phyloP scores from a whole-genome alignment of 2,329 filamentous ascomycete genomes.

The Hypoxylon sp. region DNA sequence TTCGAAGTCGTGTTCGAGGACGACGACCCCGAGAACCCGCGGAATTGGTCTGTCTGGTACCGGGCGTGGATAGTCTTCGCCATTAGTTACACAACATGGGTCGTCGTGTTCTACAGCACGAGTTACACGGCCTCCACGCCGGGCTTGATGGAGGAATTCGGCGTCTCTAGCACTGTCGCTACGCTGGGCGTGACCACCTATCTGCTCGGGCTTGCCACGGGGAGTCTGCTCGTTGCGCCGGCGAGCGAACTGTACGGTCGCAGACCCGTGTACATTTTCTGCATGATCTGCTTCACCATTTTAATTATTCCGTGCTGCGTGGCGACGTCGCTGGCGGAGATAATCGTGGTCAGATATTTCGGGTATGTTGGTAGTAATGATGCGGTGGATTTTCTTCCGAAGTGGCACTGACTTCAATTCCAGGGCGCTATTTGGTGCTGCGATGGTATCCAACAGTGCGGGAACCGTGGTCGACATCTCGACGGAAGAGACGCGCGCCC shows the following conservation, averaged over 20 bases:
- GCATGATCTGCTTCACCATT: slow-evolving; percentile 74
- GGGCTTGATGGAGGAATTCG: slow-evolving; percentile 78
- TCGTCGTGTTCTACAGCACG: slow-evolving; percentile 80
- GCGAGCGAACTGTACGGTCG: slow-evolving; percentile 80
- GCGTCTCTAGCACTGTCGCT: slow-evolving; percentile 70
- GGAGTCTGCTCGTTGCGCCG: slow-evolving; percentile 81
- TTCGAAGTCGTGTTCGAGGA: slow-evolving; percentile 82
- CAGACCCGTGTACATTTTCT: slow-evolving; percentile 77
- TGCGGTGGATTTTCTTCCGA: slow-evolving; percentile 36
- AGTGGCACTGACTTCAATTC: slow-evolving; percentile 48
- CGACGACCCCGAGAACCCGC: slow-evolving; percentile 74
- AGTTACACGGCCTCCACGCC: slow-evolving; percentile 81
- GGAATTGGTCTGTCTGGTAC: slow-evolving; percentile 74
- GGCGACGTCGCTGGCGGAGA: slow-evolving; percentile 75
- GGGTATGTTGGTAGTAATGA: slow-evolving; percentile 62
- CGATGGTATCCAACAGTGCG: slow-evolving; percentile 86
- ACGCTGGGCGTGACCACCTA: slow-evolving; percentile 86
- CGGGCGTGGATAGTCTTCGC: slow-evolving; percentile 62
- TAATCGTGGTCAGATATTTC: slow-evolving; percentile 82
- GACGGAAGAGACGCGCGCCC: slow-evolving; percentile 82
- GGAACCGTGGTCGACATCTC: slow-evolving; percentile 88
- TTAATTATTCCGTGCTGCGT: slow-evolving; percentile 81
- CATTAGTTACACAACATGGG: slow-evolving; percentile 64
- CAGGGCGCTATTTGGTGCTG: slow-evolving; percentile 78
- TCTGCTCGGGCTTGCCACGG: slow-evolving; percentile 79